Conservation (phyloP, 2,329 filamentous ascomycete species). For the Pseudogymnoascus sp. region DNA sequence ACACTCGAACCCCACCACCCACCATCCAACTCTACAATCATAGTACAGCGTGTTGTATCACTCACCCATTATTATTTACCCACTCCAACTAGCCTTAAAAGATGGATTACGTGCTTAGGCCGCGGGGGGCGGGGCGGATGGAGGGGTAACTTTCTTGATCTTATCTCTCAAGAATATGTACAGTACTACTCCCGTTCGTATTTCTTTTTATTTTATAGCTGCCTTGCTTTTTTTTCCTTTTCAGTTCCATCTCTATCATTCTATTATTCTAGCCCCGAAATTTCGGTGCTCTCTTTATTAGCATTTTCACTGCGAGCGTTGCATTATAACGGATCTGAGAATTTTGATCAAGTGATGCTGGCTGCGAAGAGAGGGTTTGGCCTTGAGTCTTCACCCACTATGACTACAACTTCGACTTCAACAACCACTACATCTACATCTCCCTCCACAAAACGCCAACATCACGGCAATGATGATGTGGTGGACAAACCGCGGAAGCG, state of each 20-base stretch:
- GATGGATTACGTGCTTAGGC: constrained; percentile 1
- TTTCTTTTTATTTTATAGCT: not conserved
- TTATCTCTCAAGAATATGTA: constrained; percentile 1
- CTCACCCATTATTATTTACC: not conserved
- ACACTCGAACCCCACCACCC: not conserved
- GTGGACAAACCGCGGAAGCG: not conserved
- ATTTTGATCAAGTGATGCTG: not conserved
- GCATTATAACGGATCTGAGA: not conserved
- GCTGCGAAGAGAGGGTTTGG: not conserved
- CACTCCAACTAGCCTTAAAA: not conserved
- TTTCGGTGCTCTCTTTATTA: not conserved
- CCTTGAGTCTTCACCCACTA: not conserved
- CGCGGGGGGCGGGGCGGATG: not conserved
- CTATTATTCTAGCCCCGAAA: not conserved
- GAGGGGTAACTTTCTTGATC: constrained; percentile 4
- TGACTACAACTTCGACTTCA: not conserved
- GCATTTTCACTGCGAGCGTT: not conserved
- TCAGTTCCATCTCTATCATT: not conserved
- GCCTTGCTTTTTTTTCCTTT: not conserved
- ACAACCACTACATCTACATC: not conserved
- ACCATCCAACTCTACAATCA: not conserved
- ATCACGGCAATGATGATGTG: not conserved
- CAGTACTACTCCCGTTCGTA: not conserved
- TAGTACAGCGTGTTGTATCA: not conserved
- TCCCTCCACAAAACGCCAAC: not conserved